phyloP scores from a whole-genome alignment of 163 green algal genomes.

The Coccomyxa subellipsoidea region DNA sequence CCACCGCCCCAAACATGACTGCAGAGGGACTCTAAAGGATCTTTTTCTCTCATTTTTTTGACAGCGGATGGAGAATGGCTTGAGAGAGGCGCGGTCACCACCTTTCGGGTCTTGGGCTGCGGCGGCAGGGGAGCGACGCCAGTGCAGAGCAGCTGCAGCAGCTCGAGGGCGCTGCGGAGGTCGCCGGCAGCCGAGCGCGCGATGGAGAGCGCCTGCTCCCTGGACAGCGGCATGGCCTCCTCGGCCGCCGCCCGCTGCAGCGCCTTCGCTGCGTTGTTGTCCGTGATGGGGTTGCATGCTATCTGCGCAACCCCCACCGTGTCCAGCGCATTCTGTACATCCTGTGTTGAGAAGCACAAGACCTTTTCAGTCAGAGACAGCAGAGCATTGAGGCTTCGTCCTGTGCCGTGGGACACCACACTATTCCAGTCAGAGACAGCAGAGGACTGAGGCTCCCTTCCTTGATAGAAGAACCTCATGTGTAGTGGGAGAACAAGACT shows the following conservation, averaged over 20 bases:
- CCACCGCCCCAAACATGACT: too few species aligned
- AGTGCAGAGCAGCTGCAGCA: conserved; percentile 52
- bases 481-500: too few species aligned
- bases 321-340: conserved; percentile 52
- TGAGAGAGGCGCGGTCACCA: neutral
- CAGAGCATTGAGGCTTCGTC: too few species aligned
- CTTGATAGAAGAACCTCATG: too few species aligned
- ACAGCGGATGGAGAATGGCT: too few species aligned
- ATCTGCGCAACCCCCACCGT: conserved; percentile 42
- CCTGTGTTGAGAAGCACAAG: too few species aligned
- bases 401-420: too few species aligned
- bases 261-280: conserved; percentile 46
- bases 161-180: conserved; percentile 65
- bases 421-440: too few species aligned
- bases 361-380: too few species aligned
- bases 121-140: conserved; percentile 1
- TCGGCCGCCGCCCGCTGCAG: conserved; percentile 42
- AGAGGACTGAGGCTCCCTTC: too few species aligned
- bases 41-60: too few species aligned
- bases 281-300: conserved; percentile 72
- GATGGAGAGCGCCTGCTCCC: conserved; percentile 41
- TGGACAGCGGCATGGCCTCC: conserved; percentile 43
- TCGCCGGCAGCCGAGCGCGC: conserved; percentile 60
- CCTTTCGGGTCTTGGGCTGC: neutral
- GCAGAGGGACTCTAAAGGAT: too few species aligned